Evolutionary conservation across 2,329 filamentous ascomycete species (phyloP).

Genomic region (Microcyclospora tardicrescens): DNA sequence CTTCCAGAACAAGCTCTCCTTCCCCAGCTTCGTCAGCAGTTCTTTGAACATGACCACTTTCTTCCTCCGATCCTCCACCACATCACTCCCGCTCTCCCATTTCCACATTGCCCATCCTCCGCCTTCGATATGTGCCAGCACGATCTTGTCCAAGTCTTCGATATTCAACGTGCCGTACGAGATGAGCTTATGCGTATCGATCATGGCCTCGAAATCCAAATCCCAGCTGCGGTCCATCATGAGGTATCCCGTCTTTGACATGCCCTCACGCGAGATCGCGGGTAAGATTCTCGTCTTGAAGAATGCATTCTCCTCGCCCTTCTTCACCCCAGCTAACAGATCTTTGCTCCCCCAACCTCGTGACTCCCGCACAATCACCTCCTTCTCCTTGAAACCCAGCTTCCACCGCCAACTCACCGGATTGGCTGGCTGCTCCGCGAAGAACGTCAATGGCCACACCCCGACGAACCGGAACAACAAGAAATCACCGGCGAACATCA

Average conservation of each 20-base stretch:
- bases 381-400: slow-evolving; percentile 63
- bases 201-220: slow-evolving; percentile 73
- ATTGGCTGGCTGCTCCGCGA: slow-evolving; percentile 48
- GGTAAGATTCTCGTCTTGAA: slow-evolving; percentile 51
- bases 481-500: slow-evolving; percentile 65
- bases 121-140: slow-evolving; percentile 57
- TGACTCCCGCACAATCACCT: slow-evolving; percentile 71
- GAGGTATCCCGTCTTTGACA: slow-evolving; percentile 76
- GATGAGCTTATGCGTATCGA: slow-evolving; percentile 56
- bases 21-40: slow-evolving; percentile 59
- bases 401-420: slow-evolving; percentile 61
- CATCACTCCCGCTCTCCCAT: slow-evolving; percentile 23
- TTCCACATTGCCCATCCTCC: slow-evolving; percentile 47
- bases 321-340: slow-evolving; percentile 39
- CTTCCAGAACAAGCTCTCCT: slow-evolving; percentile 78
- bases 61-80: slow-evolving; percentile 51
- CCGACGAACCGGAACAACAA: slow-evolving; percentile 31
- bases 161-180: slow-evolving; percentile 45
- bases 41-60: slow-evolving; percentile 75
- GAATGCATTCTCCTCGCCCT: slow-evolving; percentile 40
- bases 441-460: slow-evolving; percentile 37
- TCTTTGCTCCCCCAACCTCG: slow-evolving; percentile 56
- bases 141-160: slow-evolving; percentile 57
- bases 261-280: slow-evolving; percentile 54
- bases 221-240: slow-evolving; percentile 80